Evolutionary conservation across 106 monocot species (phyloP).

Genomic region (Agapanthus africanus): DNA sequence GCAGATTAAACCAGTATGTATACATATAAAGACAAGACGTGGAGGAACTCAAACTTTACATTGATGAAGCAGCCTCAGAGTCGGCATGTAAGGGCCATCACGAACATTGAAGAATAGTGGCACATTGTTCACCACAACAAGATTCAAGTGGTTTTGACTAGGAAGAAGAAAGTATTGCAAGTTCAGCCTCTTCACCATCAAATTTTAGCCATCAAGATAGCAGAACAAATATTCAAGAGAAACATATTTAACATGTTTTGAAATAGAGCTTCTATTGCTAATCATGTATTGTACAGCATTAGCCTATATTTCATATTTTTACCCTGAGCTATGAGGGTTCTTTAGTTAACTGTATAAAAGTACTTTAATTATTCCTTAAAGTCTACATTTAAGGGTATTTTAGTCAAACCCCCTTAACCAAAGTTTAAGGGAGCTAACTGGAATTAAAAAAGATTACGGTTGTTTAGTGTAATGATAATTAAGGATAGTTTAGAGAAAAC

Average conservation of each 20-base stretch:
- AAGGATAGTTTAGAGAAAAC: too few relatives aligned
- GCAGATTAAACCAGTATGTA: not conserved
- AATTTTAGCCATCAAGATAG: not conserved
- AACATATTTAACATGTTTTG: not conserved
- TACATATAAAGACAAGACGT: not conserved
- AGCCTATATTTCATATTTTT: not conserved
- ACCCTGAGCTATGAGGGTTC: too few relatives aligned
- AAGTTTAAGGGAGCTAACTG: too few relatives aligned
- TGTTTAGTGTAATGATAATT: too few relatives aligned
- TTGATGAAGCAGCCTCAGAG: constrained; percentile 95
- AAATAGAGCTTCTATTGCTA: not conserved
- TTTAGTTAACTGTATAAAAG: too few relatives aligned
- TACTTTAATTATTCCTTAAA: too few relatives aligned
- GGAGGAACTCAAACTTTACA: constrained; percentile 38
- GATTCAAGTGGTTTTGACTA: constrained; percentile 98
- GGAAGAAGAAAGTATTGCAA: constrained; percentile 9
- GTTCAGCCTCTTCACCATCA: not conserved
- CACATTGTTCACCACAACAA: constrained; percentile 94
- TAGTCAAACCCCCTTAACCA: too few relatives aligned
- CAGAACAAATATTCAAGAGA: too few relatives aligned
- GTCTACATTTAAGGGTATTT: too few relatives aligned
- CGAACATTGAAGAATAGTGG: constrained; percentile 96
- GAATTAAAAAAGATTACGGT: too few relatives aligned
- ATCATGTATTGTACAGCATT: not conserved
- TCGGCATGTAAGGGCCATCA: constrained; percentile 99